phyloP scores from a whole-genome alignment of 257 asterid species.

The Solanum tacnaense region DNA sequence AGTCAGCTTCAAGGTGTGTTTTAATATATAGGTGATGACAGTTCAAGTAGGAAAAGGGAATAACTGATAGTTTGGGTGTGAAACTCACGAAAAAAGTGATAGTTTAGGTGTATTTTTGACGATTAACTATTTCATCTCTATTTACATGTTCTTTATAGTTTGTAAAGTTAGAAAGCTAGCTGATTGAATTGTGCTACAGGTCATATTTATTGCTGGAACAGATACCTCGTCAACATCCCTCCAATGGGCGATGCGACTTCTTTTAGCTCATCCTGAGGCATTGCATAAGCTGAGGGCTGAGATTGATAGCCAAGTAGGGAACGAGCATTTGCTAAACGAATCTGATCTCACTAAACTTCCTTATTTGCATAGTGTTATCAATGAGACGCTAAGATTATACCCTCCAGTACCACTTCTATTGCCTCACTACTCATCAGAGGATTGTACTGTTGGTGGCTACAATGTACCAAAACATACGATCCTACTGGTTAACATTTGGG shows the following conservation, averaged over 20 bases:
- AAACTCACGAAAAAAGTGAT: not conserved
- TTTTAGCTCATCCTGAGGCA: constrained; percentile 28
- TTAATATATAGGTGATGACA: not conserved
- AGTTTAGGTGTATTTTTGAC: not conserved
- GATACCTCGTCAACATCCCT: constrained; percentile 30
- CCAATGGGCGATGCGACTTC: constrained; percentile 38
- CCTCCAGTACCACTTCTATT: constrained; percentile 41
- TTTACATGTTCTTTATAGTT: not conserved
- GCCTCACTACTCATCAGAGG: constrained; percentile 34
- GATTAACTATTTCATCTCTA: not conserved
- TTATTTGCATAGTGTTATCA: constrained; percentile 31
- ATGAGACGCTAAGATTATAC: constrained; percentile 42
- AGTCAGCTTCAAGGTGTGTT: not conserved
- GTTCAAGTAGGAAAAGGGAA: not conserved
- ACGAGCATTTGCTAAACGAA: constrained; percentile 22
- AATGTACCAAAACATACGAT: constrained; percentile 26
- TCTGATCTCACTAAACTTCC: constrained; percentile 41
- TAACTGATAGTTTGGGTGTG: not conserved
- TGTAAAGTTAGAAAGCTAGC: not conserved
- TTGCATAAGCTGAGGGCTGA: constrained; percentile 27
- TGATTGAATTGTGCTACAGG: constrained; percentile 4
- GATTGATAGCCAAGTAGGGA: constrained; percentile 36
- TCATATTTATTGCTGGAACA: constrained; percentile 39
- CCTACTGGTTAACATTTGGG: constrained; percentile 44
- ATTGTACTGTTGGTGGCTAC: constrained; percentile 34